These are phyloP conservation scores for Wickerhamia fluorescens DNA, from an alignment of 805 yeast genomes.

Conservation along the genomic window DNA sequence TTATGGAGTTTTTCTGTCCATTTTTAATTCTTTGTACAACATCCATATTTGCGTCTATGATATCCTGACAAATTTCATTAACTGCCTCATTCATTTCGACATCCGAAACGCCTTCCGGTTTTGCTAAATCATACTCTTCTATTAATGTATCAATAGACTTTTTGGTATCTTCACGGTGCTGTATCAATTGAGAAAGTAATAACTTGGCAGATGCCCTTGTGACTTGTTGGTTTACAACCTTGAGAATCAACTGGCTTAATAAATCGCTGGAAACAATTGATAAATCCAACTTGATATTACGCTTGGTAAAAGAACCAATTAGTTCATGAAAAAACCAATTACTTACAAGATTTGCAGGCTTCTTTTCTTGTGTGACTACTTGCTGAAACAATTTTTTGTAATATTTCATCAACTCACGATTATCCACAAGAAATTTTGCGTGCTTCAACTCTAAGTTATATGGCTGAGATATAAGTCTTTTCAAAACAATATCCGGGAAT, in stretches of 20 bases:
- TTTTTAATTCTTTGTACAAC: conserved; percentile 48
- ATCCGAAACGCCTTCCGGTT: conserved; percentile 19
- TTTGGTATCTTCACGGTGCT: conserved; percentile 32
- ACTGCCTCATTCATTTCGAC: conserved; percentile 29
- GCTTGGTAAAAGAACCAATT: conserved; percentile 58
- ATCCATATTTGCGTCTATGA: conserved; percentile 41
- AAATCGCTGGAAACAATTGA: conserved; percentile 26
- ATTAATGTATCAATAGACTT: conserved; percentile 39
- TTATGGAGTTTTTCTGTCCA: conserved; percentile 64
- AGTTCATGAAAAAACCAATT: conserved; percentile 84
- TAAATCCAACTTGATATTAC: conserved; percentile 29
- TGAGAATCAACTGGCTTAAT: conserved; percentile 48
- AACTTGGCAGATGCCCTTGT: conserved; percentile 64
- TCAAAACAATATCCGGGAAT: conserved; percentile 55
- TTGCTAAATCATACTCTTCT: conserved; percentile 43
- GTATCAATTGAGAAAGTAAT: conserved; percentile 55
- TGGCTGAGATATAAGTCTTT: conserved; percentile 39
- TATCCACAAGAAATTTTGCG: conserved; percentile 60
- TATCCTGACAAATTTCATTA: conserved; percentile 36
- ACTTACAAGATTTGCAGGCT: conserved; percentile 38
- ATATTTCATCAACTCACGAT: conserved; percentile 43
- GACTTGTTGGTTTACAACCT: conserved; percentile 42
- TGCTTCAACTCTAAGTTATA: conserved; percentile 61
- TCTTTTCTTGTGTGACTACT: conserved; percentile 12
- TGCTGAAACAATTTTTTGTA: conserved; percentile 38